Conservation (phyloP, 331 rosid species). For the Saraca asoca region DNA sequence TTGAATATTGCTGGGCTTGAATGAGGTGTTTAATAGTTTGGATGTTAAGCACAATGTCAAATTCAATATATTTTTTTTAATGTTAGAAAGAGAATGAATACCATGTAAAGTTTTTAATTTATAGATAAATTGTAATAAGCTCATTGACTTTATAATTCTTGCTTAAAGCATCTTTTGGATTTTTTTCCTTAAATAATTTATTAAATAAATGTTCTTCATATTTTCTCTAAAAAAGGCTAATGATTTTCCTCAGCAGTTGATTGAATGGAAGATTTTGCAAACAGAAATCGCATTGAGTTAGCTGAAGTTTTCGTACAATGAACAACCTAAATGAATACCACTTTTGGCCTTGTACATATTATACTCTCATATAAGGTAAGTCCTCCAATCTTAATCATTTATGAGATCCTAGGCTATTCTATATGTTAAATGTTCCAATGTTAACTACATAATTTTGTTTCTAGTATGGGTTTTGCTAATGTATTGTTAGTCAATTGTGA, state of each 20-base stretch:
- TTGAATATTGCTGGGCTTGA: too few species aligned
- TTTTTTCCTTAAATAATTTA: too few species aligned
- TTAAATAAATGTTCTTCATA: too few species aligned
- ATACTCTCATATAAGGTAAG: slow-evolving; percentile 32
- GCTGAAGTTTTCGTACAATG: slow-evolving; percentile 30
- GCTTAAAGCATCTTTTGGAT: too few species aligned
- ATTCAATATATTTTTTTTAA: too few species aligned
- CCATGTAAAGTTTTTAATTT: too few species aligned
- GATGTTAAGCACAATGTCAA: too few species aligned
- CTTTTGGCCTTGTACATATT: slow-evolving; percentile 32
- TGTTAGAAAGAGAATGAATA: too few species aligned
- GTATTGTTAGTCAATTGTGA: slow-evolving; percentile 5
- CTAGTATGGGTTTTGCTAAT: too few species aligned
- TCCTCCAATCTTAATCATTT: slow-evolving; percentile 25
- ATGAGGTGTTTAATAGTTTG: too few species aligned
- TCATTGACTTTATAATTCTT: too few species aligned
- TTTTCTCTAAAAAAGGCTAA: slow-evolving; percentile 72
- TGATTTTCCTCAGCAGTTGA: slow-evolving; percentile 64
- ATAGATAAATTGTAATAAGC: too few species aligned
- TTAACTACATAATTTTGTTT: slow-evolving; percentile 8
- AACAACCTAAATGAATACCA: slow-evolving; percentile 31
- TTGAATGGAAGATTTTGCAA: slow-evolving; percentile 55
- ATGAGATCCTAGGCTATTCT: slow-evolving; percentile 15
- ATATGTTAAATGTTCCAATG: slow-evolving; percentile 9
- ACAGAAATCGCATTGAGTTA: slow-evolving; percentile 40